Evolutionary conservation across 2,329 filamentous ascomycete species (phyloP), one percentile per base, ranked within the genome.

Genomic region (Penicillium sp.): DNA sequence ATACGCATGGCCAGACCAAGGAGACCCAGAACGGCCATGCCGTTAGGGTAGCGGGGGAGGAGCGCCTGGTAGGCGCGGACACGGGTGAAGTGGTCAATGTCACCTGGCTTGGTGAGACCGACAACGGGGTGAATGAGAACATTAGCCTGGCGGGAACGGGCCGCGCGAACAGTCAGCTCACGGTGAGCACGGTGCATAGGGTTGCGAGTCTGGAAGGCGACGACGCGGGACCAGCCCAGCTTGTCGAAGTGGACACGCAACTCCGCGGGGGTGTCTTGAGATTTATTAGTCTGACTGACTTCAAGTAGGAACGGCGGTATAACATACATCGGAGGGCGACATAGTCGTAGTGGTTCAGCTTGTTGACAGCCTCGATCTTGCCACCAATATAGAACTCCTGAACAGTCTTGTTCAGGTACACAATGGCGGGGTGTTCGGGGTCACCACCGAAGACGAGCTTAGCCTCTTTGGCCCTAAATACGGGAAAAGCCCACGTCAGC

Each of bases 31-130:
- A 95, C 90, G 52, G 93, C 93, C 93, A 99, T 99, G 67, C 93
- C 93, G 74, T 97, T 99, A 73, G 93, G 93, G 77, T 99, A 99
- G 68, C 93, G 84, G 62, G 92, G 89, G 59, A 99, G 82, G 46
- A 99, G 84, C 36, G 93, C 92, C 81, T 97, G 89, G 83, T 99
- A 99, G 66, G 96, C 93, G 68, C 93, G 90, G 64, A 99, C 93
- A 71, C 93, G 89, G 65, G 93, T 99, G 79, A 99, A 99, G 81
- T 99, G 93, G 76, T 99, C 93, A 70, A 99, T 99, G 74, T 99
- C 93, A 72, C 93, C 93, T 51, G 93, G 93, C 81, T 99, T 99
- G 71, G 93, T 99, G 66, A 99, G 82, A 69, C 93, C 93, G 58
- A 99, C 93, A 58, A 99, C 93, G 54, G 93, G 93, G 79, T 99